These are phyloP conservation scores for Pleurozium schreberi DNA, from an alignment of 225 moss, liverwort and hornwort genomes.

Conservation along the genomic window DNA sequence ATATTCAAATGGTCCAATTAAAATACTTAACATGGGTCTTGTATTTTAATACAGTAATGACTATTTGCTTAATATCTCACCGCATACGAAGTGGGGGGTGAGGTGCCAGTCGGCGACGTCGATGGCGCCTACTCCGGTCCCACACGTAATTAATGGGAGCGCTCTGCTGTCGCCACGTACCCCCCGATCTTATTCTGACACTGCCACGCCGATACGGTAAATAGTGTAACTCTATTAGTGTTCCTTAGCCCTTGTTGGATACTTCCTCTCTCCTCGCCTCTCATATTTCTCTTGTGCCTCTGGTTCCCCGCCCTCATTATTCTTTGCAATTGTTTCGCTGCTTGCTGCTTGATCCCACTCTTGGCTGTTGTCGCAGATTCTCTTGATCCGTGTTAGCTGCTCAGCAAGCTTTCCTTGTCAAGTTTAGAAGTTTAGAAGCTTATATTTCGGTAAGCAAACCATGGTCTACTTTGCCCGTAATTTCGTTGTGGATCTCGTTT, in stretches of 20 bases:
- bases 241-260: background rate
- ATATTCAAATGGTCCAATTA: background rate
- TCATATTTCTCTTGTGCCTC: background rate
- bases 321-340: background rate
- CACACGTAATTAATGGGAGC: background rate
- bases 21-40: background rate
- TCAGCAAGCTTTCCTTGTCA: background rate
- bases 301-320: background rate
- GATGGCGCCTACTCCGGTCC: background rate
- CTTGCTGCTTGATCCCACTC: background rate
- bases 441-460: background rate
- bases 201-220: conserved; percentile 1
- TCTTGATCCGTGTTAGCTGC: background rate
- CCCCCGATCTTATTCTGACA: background rate
- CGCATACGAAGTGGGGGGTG: background rate
- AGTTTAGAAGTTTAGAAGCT: background rate
- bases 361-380: background rate
- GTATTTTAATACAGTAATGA: background rate
- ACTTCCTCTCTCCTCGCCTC: background rate
- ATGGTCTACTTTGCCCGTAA: background rate
- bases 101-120: background rate
- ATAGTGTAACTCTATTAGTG: background rate
- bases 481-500: background rate
- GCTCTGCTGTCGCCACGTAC: background rate
- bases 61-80: background rate